Evolutionary conservation across 305 asterid genomes (phyloP).

Genomic region (Nicotiana rustica): DNA sequence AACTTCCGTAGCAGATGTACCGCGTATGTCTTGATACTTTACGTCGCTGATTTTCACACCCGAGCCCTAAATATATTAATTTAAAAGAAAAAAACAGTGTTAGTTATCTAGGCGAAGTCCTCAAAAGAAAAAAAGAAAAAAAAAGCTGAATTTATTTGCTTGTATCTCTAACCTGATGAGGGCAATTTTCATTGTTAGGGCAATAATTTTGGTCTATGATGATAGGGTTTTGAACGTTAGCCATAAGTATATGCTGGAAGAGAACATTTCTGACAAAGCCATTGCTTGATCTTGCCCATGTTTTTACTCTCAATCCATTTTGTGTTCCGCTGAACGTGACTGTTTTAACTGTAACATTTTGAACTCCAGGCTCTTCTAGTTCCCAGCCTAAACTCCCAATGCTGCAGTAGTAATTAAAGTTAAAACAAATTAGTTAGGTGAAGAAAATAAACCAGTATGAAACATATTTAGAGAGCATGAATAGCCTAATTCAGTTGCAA

Average conservation of each 20-base stretch:
- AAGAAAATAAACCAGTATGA: neutral
- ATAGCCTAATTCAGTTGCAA: neutral
- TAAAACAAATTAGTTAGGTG: neutral
- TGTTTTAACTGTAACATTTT: slow-evolving; percentile 31
- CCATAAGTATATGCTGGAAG: slow-evolving; percentile 30
- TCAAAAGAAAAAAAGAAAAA: neutral
- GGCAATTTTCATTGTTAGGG: slow-evolving; percentile 33
- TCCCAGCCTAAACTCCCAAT: slow-evolving; percentile 38
- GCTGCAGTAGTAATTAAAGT: slow-evolving; percentile 2
- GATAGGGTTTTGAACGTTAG: slow-evolving; percentile 35
- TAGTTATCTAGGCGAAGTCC: neutral
- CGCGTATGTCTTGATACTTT: slow-evolving; percentile 30
- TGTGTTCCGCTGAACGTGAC: slow-evolving; percentile 27
- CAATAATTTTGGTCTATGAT: slow-evolving; percentile 38
- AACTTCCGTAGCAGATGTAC: slow-evolving; percentile 32
- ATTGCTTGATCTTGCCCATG: slow-evolving; percentile 42
- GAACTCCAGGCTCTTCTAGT: slow-evolving; percentile 33
- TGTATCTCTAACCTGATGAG: slow-evolving; percentile 22
- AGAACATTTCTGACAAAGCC: slow-evolving; percentile 34
- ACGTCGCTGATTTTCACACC: slow-evolving; percentile 34
- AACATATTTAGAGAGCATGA: neutral
- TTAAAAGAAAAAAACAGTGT: neutral
- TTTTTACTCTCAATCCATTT: slow-evolving; percentile 38
- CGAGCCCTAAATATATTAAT: slow-evolving; percentile 21
- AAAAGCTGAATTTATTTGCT: neutral